These are phyloP conservation scores for Pythium dissotocum DNA, from an alignment of 352 stramenopile species.

Conservation along the genomic window DNA sequence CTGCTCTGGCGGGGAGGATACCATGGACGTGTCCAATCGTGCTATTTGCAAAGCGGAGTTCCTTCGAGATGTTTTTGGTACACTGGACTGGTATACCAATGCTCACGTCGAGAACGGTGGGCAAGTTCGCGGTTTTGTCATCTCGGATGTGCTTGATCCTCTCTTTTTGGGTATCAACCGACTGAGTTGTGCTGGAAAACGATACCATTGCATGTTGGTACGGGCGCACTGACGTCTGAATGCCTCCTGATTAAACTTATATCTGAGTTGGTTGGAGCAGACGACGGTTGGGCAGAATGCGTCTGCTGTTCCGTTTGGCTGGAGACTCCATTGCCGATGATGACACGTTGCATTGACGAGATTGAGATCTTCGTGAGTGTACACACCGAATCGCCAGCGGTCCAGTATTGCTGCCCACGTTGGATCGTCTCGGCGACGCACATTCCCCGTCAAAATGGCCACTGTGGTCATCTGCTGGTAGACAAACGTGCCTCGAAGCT, in stretches of 20 bases:
- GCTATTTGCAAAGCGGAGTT: constrained; percentile 13
- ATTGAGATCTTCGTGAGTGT: constrained; percentile 6
- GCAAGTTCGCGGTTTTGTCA: constrained; percentile 11
- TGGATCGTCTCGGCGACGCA: constrained; percentile 7
- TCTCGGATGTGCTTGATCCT: constrained; percentile 10
- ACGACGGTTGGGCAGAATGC: constrained; percentile 18
- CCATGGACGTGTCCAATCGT: background rate
- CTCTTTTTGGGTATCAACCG: background rate
- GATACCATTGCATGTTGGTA: too few relatives aligned
- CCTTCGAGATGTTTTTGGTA: constrained; percentile 12
- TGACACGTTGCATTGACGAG: constrained; percentile 4
- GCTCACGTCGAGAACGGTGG: constrained; percentile 6
- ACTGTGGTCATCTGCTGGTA: constrained; percentile 6
- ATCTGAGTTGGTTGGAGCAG: constrained; percentile 9
- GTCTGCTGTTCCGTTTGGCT: background rate
- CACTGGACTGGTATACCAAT: constrained; percentile 6
- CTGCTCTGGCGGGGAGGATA: background rate
- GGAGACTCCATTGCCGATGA: background rate
- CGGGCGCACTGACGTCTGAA: background rate
- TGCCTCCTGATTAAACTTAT: constrained; percentile 7
- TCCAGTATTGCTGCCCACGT: constrained; percentile 10
- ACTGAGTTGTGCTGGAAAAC: constrained; percentile 6
- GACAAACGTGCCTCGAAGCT: background rate
- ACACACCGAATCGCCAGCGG: constrained; percentile 3
- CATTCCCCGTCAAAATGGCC: constrained; percentile 15